A percentile compares a stretch with the other conserved stretches of the same genome.
Evolutionary conservation across 1,139 yeast genomes (phyloP).

Genomic region (Hyphopichia fennica): DNA sequence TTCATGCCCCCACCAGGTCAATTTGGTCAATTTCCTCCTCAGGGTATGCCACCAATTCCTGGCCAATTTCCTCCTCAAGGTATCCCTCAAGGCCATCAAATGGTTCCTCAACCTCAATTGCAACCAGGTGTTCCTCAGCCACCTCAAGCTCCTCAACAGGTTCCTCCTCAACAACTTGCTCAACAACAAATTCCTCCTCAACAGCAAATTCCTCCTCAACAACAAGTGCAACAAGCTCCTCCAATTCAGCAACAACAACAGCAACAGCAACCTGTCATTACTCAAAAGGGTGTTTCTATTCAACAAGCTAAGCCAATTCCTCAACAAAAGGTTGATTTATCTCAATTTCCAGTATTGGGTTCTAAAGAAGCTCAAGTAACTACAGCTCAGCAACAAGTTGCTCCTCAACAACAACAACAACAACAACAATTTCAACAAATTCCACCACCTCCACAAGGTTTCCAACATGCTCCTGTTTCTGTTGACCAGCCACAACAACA

Average conservation of each 20-base stretch:
- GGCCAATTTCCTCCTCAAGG: conserved; percentile 9
- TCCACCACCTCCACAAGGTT: conserved; percentile 6
- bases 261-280: conserved; percentile 17
- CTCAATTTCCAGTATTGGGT: conserved; percentile 54
- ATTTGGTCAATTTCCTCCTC: conserved; percentile 30
- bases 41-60: conserved; percentile 4
- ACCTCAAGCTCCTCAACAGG: conserved; percentile 23
- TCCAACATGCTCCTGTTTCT: conserved; percentile 2
- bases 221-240: conserved; percentile 14
- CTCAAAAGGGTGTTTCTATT: conserved; percentile 9
- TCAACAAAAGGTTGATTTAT: conserved; percentile 33
- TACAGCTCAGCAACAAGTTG: conserved; percentile 5
- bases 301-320: conserved; percentile 6
- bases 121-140: conserved; percentile 22
- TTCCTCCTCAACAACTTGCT: conserved; percentile 11
- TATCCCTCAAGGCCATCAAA: conserved; percentile 20
- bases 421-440: conserved; percentile 5
- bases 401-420: conserved; percentile 4
- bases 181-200: conserved; percentile 14
- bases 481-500: conserved; percentile 5
- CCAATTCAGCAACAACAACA: conserved; percentile 16
- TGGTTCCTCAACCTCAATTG: conserved; percentile 17
- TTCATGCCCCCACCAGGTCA: conserved; percentile 43
- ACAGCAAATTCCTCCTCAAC: conserved; percentile 14
- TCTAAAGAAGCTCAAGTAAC: conserved; percentile 30